Evolutionary conservation across 352 stramenopile species (phyloP).

Genomic region (Globisporangium alternatum): DNA sequence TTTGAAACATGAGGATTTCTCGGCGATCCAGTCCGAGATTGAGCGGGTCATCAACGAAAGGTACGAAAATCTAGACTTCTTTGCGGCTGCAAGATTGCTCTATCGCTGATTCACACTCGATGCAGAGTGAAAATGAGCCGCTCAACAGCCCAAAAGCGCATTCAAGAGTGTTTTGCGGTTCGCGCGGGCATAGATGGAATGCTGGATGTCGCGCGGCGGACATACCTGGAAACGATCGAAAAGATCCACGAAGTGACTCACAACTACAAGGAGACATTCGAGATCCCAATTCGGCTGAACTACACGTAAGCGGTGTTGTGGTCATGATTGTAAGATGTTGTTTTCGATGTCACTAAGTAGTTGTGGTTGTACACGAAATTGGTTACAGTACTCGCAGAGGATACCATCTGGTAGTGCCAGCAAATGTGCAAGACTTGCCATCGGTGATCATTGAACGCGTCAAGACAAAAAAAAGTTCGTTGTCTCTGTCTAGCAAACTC

Average conservation of each 20-base stretch:
- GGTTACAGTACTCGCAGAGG: constrained; percentile 45
- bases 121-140: constrained; percentile 59
- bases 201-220: constrained; percentile 78
- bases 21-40: constrained; percentile 54
- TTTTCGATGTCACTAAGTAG: not conserved
- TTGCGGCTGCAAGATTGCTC: not conserved
- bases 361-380: constrained; percentile 6
- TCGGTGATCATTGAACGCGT: constrained; percentile 65
- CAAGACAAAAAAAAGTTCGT: constrained; percentile 52
- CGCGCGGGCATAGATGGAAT: constrained; percentile 80
- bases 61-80: constrained; percentile 18
- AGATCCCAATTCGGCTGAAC: constrained; percentile 62
- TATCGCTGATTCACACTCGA: not conserved
- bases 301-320: constrained; percentile 55
- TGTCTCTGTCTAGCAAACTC: not conserved
- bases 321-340: not conserved
- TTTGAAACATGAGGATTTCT: constrained; percentile 53
- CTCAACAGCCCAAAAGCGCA: constrained; percentile 74
- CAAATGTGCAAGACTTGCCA: constrained; percentile 56
- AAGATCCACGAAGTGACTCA: constrained; percentile 77
- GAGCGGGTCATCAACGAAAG: constrained; percentile 74
- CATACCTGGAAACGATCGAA: constrained; percentile 82
- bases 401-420: constrained; percentile 68
- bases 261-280: constrained; percentile 68
- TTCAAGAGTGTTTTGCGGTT: constrained; percentile 84